phyloP scores from a whole-genome alignment of 2,329 filamentous ascomycete genomes.

The Talaromyces verruculosus region DNA sequence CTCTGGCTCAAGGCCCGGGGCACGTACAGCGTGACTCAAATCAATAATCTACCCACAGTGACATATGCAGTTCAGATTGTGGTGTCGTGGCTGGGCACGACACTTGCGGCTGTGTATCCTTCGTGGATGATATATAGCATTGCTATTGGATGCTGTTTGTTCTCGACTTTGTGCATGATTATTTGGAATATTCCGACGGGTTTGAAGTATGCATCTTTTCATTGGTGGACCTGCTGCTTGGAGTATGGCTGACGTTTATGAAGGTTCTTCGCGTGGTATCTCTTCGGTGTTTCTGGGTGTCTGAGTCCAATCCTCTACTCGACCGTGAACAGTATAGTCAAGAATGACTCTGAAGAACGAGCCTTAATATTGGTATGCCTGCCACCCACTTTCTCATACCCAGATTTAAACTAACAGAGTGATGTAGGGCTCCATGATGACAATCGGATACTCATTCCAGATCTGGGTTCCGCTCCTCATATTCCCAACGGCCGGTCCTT shows the following conservation, averaged over 20 bases:
- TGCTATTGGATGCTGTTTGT: constrained; percentile 42
- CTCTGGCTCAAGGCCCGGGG: constrained; percentile 54
- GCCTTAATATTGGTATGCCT: neutral
- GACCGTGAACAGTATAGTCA: constrained; percentile 47
- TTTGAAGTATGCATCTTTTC: constrained; percentile 39
- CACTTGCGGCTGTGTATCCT: constrained; percentile 53
- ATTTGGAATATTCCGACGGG: constrained; percentile 53
- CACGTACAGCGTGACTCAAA: constrained; percentile 48
- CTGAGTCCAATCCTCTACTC: constrained; percentile 47
- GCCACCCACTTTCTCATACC: neutral
- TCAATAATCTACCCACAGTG: constrained; percentile 54
- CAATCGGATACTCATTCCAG: constrained; percentile 48
- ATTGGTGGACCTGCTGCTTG: neutral
- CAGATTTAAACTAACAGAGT: constrained; percentile 29
- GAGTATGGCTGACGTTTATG: neutral
- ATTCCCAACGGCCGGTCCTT: constrained; percentile 44
- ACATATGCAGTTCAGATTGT: constrained; percentile 52
- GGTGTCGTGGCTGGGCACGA: constrained; percentile 52
- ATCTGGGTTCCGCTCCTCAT: constrained; percentile 49
- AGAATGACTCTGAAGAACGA: constrained; percentile 17
- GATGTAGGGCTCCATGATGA: constrained; percentile 48
- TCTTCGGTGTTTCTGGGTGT: constrained; percentile 43
- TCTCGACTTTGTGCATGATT: constrained; percentile 50
- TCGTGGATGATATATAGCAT: constrained; percentile 51
- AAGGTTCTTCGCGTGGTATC: constrained; percentile 47